Base-by-base conservation (phyloP, 2,329 filamentous ascomycete species). In the Shiraia sp. region DNA sequence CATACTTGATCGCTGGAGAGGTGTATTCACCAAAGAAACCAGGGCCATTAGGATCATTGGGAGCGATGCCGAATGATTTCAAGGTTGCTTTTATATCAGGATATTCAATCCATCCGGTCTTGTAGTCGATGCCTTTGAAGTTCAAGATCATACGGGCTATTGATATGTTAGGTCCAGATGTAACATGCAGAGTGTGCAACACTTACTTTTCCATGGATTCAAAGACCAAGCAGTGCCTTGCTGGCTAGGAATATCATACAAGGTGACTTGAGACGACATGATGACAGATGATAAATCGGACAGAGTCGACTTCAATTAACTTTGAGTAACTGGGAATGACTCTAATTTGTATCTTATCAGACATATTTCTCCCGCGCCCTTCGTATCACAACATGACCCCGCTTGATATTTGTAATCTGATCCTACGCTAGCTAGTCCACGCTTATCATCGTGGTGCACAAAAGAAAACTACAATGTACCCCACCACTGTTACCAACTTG, bases 121-220 rank as follows among this genome's bases (percentile, higher is more conserved):
- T 76, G 70, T 88, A 89, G 32, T 81, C 75, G 10, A 88, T 63
- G 1, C 73, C 73, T 63, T 89, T 89, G 70, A 77, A 87, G 69
- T 88, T 88, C 31, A 89, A 69, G 2, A 78, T 61, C 41, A 88
- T 67, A 1, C 86, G 82, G 31, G 80, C 85, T 87, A 30, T 6
- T 6, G 3, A 1, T 10, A 22, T 22, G 31, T 45, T 13, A 55
- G 47, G 22, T 32, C 29, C 26, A 19, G 2, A n/a, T 10, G 1
- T 4, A n/a, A 22, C 4, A 12, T 9, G 8, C 7, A 25, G 27
- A 9, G 10, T 8, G 14, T 23, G 4, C 2, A 14, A 13, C n/a
- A 63, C 65, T 55, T 68, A 85, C 83, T 81, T 69, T 86, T 88
- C 85, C 84, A 88, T 1, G 85, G 79, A 61, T 88, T 89, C 32